Conservation (phyloP, 148 eudicot genomes). For the Rhododendron simsii region DNA sequence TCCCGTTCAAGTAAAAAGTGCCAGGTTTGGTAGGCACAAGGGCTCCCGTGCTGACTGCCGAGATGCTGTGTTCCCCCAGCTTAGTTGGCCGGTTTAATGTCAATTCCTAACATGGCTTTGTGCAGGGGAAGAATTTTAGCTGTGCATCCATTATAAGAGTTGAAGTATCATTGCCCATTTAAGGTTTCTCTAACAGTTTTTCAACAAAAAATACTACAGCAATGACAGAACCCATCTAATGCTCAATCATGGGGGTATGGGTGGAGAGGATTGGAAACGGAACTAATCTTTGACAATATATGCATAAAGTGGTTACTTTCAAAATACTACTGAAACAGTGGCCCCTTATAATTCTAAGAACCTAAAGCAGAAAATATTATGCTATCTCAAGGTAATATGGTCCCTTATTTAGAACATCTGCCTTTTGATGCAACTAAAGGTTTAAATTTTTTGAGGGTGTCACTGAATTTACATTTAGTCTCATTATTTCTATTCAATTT, state of each 20-base stretch:
- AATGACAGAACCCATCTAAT: too few species aligned
- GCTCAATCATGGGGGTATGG: too few species aligned
- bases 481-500: neutral
- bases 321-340: too few species aligned
- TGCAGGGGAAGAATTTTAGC: neutral
- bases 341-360: too few species aligned
- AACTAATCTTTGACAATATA: too few species aligned
- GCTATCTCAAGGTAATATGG: neutral
- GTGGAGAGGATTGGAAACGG: too few species aligned
- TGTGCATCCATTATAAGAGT: neutral
- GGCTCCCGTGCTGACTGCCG: neutral
- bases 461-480: neutral
- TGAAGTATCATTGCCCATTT: neutral
- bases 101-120: neutral
- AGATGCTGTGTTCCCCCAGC: neutral
- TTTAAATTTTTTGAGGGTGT: neutral
- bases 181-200: neutral
- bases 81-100: neutral
- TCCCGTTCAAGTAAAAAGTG: neutral
- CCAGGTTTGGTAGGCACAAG: neutral
- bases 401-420: neutral
- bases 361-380: too few species aligned
- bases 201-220: neutral
- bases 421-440: neutral
- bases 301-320: too few species aligned